Evolutionary conservation across 1,139 yeast species (phyloP), one percentile per base, ranked within the genome.

Genomic region (Taphrina confusa): DNA sequence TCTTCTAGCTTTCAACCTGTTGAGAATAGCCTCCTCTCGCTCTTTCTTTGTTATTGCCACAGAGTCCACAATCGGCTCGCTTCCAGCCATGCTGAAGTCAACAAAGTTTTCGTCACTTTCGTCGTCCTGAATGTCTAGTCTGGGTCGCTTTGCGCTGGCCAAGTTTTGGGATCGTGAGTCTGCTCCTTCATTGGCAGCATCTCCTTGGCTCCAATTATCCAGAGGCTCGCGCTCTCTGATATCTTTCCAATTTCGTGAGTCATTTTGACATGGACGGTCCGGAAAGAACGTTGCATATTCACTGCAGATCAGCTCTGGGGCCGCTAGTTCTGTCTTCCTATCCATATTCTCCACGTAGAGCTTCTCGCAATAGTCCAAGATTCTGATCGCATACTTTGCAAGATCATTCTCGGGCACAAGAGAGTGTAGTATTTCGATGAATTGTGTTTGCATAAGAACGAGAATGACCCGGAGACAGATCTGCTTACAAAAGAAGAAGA

Each of bases 371-470:
- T 18, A 37, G 1, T 16, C 20, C 25, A 37, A 18, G 4, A 37
- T 25, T 18, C 20, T 22, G 9, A 37, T 37, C 22, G 42, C 42
- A n/a, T 37, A 37, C 9, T 8, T 25, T 16, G 25, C 42, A 4
- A 37, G 18, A n/a, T 22, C 42, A 37, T 37, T 37, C 25, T 37
- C 42, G n/a, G 42, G 25, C 25, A 37, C 42, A 18, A 25, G 25
- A 37, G 42, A 37, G 25, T 37, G 42, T 25, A 37, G 20, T 9
- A 37, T 25, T 37, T 37, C 42, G 23, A 37, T 37, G 25, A 37
- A 37, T 25, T 37, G 18, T 37, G 42, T 37, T 25, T 37, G 42
- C 42, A 37, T 37, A 22, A 37, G 18, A 2, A 37, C 42, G 25
- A 37, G 23, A n/a, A 37, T 18, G 23, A 37, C 25, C 8, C 42